phyloP scores from a whole-genome alignment of 208 protist genomes.

The Naegleria gruberi region DNA sequence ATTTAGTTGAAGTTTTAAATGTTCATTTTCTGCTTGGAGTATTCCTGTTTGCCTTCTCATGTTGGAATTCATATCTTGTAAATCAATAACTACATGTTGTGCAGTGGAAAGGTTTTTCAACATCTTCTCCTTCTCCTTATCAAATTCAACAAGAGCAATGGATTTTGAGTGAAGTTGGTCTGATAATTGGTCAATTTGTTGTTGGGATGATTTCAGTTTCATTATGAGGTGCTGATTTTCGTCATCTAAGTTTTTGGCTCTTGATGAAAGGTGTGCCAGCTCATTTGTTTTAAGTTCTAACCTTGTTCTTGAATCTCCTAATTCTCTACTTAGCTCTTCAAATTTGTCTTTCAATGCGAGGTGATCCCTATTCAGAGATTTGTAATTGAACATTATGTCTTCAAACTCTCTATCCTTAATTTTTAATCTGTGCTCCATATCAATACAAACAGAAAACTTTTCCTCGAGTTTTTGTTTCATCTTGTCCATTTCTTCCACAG shows the following conservation, averaged over 20 bases:
- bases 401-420: neutral
- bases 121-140: neutral
- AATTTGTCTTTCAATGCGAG: neutral
- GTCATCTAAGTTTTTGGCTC: neutral
- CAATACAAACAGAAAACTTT: neutral
- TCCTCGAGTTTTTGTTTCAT: neutral
- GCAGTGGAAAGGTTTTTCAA: neutral
- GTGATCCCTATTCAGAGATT: neutral
- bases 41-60: neutral
- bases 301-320: neutral
- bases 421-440: neutral
- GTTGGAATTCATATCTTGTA: neutral
- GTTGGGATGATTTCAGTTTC: neutral
- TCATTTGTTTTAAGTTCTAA: neutral
- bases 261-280: neutral
- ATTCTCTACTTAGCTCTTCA: neutral
- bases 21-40: neutral
- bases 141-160: neutral
- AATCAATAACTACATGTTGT: neutral
- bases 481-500: neutral
- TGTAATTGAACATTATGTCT: neutral
- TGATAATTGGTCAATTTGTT: neutral
- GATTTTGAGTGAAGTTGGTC: neutral
- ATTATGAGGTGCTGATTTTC: neutral
- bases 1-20: neutral